Conservation (phyloP, 225 moss, liverwort and hornwort genomes). For the Physcomitrium patens region DNA sequence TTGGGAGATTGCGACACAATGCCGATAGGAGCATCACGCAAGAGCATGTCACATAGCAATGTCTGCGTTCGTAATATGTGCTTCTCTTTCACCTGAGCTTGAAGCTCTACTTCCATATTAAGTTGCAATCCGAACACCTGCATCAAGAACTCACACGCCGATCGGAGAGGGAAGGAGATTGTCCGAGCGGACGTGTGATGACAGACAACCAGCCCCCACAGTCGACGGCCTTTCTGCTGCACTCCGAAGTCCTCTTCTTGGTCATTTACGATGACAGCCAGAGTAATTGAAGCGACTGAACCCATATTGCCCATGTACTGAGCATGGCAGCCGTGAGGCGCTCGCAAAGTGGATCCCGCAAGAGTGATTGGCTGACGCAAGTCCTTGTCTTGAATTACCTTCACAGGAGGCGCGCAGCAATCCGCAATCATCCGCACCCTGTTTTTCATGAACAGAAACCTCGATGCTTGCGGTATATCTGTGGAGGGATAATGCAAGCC, state of each 20-base stretch:
- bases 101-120: slow-evolving; percentile 60
- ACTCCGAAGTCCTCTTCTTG: slow-evolving; percentile 33
- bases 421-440: slow-evolving; percentile 62
- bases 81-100: slow-evolving; percentile 46
- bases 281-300: slow-evolving; percentile 54
- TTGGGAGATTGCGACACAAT: slow-evolving; percentile 58
- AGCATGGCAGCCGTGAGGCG: slow-evolving; percentile 61
- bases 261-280: slow-evolving; percentile 64
- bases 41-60: slow-evolving; percentile 57
- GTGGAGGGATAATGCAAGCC: slow-evolving; percentile 58
- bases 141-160: slow-evolving; percentile 65
- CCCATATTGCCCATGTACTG: slow-evolving; percentile 70
- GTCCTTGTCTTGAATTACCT: slow-evolving; percentile 61
- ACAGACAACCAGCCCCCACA: slow-evolving; percentile 62
- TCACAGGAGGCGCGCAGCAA: slow-evolving; percentile 57
- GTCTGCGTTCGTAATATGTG: slow-evolving; percentile 58
- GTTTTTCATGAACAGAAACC: slow-evolving; percentile 64
- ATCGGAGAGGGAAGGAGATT: slow-evolving; percentile 55
- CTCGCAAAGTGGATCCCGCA: slow-evolving; percentile 60
- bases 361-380: slow-evolving; percentile 48
- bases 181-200: slow-evolving; percentile 52
- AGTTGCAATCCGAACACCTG: slow-evolving; percentile 63
- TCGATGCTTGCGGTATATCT: slow-evolving; percentile 58
- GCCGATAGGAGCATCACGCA: slow-evolving; percentile 61
- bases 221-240: slow-evolving; percentile 45